A percentile compares a stretch with the other conserved stretches of the same genome.
phyloP scores from a whole-genome alignment of 306 rosid genomes.

The Dryas alaskensis region DNA sequence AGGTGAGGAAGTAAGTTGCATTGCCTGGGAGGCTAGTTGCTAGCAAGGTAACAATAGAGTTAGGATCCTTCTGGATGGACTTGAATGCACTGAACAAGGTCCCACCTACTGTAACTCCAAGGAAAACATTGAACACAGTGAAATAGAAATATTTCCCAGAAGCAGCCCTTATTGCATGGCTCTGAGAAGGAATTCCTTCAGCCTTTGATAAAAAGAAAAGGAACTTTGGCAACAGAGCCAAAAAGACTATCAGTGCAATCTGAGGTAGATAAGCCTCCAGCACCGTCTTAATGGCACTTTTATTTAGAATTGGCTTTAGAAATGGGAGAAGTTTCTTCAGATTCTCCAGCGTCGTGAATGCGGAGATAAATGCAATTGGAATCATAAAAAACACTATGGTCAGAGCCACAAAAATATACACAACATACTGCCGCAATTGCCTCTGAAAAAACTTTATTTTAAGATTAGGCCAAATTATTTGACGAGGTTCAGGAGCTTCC shows the following conservation, averaged over 20 bases:
- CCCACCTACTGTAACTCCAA: conserved; percentile 80
- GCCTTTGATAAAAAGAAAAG: conserved; percentile 67
- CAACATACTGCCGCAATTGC: conserved; percentile 59
- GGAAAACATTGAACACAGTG: conserved; percentile 69
- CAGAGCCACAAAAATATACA: conserved; percentile 65
- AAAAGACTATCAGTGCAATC: conserved; percentile 68
- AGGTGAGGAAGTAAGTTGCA: conserved; percentile 87
- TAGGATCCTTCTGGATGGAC: conserved; percentile 42
- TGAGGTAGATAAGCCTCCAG: conserved; percentile 96
- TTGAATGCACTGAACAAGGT: conserved; percentile 65
- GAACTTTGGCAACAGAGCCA: conserved; percentile 79
- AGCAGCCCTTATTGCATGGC: conserved; percentile 84
- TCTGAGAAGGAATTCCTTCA: conserved; percentile 77
- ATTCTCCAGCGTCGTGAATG: conserved; percentile 66
- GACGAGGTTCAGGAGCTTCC: conserved; percentile 75
- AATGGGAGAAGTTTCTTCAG: conserved; percentile 74
- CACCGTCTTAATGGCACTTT: conserved; percentile 42
- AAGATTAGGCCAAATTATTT: conserved; percentile 76
- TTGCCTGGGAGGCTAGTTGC: conserved; percentile 67
- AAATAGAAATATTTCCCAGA: conserved; percentile 93
- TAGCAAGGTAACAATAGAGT: conserved; percentile 34
- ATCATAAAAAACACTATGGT: conserved; percentile 69
- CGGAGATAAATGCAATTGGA: conserved; percentile 70
- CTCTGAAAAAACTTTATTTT: conserved; percentile 56
- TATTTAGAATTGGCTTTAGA: conserved; percentile 51